Evolutionary conservation across 1,284 basidiomycete genomes (phyloP).

Genomic region (Austroboletus novae-zelandiae): DNA sequence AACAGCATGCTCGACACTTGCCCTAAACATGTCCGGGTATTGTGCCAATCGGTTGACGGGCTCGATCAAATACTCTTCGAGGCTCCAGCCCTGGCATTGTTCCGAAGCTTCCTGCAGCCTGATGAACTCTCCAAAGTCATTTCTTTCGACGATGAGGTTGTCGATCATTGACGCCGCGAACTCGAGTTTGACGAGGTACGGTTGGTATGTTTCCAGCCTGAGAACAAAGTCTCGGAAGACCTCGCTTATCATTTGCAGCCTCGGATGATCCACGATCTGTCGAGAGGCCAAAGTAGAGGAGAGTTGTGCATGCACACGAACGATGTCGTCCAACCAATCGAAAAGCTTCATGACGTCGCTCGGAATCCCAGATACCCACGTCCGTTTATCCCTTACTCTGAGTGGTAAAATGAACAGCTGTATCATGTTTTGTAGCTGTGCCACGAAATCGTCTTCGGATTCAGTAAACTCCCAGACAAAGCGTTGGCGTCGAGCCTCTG

Average conservation of each 20-base stretch:
- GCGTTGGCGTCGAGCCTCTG: slow-evolving; percentile 64
- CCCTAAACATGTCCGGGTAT: slow-evolving; percentile 75
- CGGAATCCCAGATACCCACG: slow-evolving; percentile 81
- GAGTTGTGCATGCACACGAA: slow-evolving; percentile 70
- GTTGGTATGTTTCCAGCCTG: slow-evolving; percentile 77
- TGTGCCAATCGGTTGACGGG: slow-evolving; percentile 72
- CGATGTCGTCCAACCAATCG: slow-evolving; percentile 84
- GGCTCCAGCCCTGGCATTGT: slow-evolving; percentile 56
- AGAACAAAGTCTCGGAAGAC: slow-evolving; percentile 58
- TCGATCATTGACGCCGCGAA: slow-evolving; percentile 56
- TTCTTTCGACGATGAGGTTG: slow-evolving; percentile 50
- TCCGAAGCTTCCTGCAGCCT: slow-evolving; percentile 61
- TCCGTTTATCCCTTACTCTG: slow-evolving; percentile 59
- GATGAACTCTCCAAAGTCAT: slow-evolving; percentile 84
- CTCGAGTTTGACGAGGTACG: slow-evolving; percentile 76
- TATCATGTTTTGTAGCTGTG: slow-evolving; percentile 61
- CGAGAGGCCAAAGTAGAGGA: slow-evolving; percentile 48
- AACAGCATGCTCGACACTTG: slow-evolving; percentile 38
- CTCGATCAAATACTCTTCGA: slow-evolving; percentile 70
- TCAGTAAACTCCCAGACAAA: slow-evolving; percentile 66
- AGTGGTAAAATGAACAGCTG: slow-evolving; percentile 74
- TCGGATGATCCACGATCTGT: slow-evolving; percentile 42
- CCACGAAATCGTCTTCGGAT: slow-evolving; percentile 69
- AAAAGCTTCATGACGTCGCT: slow-evolving; percentile 65
- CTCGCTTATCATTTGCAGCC: slow-evolving; percentile 55